Evolutionary conservation across 2,329 filamentous ascomycete genomes (phyloP).

Genomic region (Leptographium procerum): DNA sequence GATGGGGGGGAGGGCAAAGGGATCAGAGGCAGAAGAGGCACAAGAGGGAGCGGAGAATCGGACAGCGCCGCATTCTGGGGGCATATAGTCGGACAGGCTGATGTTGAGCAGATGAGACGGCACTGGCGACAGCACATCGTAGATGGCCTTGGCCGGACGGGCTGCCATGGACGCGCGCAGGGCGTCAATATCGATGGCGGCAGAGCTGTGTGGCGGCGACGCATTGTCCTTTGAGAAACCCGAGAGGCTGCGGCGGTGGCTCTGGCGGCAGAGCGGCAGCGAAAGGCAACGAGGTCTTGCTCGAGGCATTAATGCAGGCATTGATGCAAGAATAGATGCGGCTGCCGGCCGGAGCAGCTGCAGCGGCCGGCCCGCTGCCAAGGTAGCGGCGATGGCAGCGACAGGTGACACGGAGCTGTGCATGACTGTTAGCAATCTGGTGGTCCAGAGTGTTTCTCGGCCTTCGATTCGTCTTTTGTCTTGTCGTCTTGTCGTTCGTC

Average conservation of each 20-base stretch:
- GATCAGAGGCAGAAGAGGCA: not conserved
- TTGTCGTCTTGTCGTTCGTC: too few species aligned
- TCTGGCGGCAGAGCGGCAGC: not conserved
- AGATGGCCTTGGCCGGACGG: slow-evolving; percentile 22
- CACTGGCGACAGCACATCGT: slow-evolving; percentile 41
- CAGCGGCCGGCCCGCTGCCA: not conserved
- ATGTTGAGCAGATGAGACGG: slow-evolving; percentile 54
- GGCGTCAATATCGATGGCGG: slow-evolving; percentile 6
- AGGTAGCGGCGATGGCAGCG: not conserved
- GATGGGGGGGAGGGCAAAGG: not conserved
- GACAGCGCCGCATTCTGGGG: slow-evolving; percentile 21
- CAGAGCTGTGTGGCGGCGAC: not conserved
- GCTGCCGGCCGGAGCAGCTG: not conserved
- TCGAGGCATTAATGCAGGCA: not conserved
- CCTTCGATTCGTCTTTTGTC: too few species aligned
- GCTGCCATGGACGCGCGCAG: slow-evolving; percentile 7
- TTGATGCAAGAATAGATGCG: not conserved
- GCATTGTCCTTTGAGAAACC: not conserved
- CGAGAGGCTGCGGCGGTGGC: not conserved
- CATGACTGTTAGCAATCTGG: not conserved
- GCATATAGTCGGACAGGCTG: slow-evolving; percentile 33
- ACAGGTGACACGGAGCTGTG: not conserved
- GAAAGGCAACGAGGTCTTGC: not conserved
- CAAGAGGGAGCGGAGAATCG: not conserved
- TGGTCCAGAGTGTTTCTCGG: too few species aligned